Conservation (phyloP, 805 yeast species). For the Yarrowia hollandica region DNA sequence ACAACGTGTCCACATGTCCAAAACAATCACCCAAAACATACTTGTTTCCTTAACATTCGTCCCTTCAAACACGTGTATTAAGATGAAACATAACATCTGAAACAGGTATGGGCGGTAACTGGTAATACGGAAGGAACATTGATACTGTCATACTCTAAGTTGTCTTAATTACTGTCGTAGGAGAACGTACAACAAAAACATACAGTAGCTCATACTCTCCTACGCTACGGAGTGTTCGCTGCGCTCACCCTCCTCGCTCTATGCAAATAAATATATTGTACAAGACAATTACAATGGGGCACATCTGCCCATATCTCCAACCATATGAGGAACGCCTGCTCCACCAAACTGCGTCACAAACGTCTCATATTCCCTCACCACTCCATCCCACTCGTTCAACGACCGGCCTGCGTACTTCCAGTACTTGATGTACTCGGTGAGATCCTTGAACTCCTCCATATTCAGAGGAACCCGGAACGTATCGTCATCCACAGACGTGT, state of each 20-base stretch:
- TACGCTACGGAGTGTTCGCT: background rate
- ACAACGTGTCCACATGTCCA: too few species aligned
- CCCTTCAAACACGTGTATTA: too few species aligned
- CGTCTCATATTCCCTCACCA: slow-evolving; percentile 43
- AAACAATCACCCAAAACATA: too few species aligned
- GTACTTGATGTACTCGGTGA: slow-evolving; percentile 34
- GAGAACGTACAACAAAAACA: too few species aligned
- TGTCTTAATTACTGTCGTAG: too few species aligned
- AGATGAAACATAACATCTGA: too few species aligned
- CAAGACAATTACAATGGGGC: background rate
- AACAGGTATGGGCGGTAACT: too few species aligned
- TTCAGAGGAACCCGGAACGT: slow-evolving; percentile 11
- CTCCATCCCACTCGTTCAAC: slow-evolving; percentile 44
- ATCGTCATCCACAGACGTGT: slow-evolving; percentile 22
- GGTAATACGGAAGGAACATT: too few species aligned
- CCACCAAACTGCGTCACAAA: slow-evolving; percentile 35
- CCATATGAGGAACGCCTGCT: slow-evolving; percentile 17
- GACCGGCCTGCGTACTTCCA: slow-evolving; percentile 46
- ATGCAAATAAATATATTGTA: background rate
- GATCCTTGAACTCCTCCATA: slow-evolving; percentile 3
- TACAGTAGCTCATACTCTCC: too few species aligned
- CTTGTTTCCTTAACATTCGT: too few species aligned
- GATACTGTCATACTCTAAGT: too few species aligned
- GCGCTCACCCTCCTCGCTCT: background rate
- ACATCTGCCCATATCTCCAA: slow-evolving; percentile 19